phyloP scores from a whole-genome alignment of 768 basidiomycete genomes.

The Lactifluus rugatus region DNA sequence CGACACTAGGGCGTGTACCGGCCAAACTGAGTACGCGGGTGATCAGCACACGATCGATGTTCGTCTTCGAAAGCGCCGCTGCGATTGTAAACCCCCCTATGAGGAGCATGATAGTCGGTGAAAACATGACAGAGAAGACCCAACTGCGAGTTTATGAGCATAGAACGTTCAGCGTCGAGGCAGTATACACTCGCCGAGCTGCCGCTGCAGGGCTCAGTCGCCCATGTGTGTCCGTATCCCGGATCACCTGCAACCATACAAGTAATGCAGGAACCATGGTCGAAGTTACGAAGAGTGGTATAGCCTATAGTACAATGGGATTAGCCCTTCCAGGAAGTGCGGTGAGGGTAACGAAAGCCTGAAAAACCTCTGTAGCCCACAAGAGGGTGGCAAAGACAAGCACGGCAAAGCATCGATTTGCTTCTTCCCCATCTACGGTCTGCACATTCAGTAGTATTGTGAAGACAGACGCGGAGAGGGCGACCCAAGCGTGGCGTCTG shows the following conservation, averaged over 20 bases:
- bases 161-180: background rate
- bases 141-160: conserved; percentile 39
- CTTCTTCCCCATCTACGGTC: conserved; percentile 52
- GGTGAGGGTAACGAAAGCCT: background rate
- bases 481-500: conserved; percentile 46
- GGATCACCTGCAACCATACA: conserved; percentile 74
- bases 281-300: conserved; percentile 96
- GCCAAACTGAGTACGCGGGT: conserved; percentile 86
- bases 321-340: background rate
- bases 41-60: conserved; percentile 86
- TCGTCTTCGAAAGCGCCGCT: conserved; percentile 90
- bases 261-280: conserved; percentile 80
- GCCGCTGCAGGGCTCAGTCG: conserved; percentile 56
- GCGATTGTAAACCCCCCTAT: conserved; percentile 98
- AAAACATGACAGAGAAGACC: conserved; percentile 93
- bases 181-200: conserved; percentile 53
- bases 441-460: conserved; percentile 48
- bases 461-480: conserved; percentile 51
- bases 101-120: conserved; percentile 95
- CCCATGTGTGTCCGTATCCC: conserved; percentile 42
- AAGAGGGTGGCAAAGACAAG: conserved; percentile 83
- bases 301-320: conserved; percentile 48
- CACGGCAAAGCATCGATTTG: conserved; percentile 86
- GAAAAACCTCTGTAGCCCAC: conserved; percentile 89
- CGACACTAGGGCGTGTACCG: conserved; percentile 75